Base-by-base conservation (phyloP, 2,329 filamentous ascomycete species). In the Cladorrhinum sp. region DNA sequence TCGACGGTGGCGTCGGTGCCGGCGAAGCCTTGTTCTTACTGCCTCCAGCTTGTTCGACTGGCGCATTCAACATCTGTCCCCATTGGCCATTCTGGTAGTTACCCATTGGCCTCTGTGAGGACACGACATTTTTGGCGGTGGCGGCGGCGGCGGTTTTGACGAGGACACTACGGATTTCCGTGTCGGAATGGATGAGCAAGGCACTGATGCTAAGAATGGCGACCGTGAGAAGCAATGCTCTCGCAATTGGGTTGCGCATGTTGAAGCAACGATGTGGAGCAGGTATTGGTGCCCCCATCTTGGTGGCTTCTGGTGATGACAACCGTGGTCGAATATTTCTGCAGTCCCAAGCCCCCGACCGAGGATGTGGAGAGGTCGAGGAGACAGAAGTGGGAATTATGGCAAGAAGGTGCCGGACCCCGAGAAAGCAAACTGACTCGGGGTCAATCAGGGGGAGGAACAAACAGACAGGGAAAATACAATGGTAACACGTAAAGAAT, bases 21-120 rank as follows among this genome's bases (percentile, higher is more conserved):
- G 67, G 56, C 26, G 88, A 70, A 18, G 87, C 75, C 0, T 81
- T 85, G 63, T 88, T 85, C 60, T 86, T 80, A 57, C 36, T 46
- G 23, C 16, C 39, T 12, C 39, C 57, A 16, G 54, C 30, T 26
- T 64, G 28, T 24, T 62, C 62, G 4, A 50, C 39, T 2, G 62
- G 23, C 1, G 52, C 26, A 2, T 46, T 46, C 1, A 30, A 42
- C 3, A 16, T 52, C 8, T 59, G 53, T 26, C 58, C 58, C 64
- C 58, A 65, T 24, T 57, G 60, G 1, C 46, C 59, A 6, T 56
- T 26, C 20, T 64, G 48, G 36, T 61, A 49, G 24, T 53, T 59
- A 26, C 61, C 55, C 53, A 73, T 51, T 4, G 71, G 70, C 39
- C 62, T 66, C 51, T 74, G 73, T 2, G 69, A 63, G 18, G n/a